Evolutionary conservation across 805 yeast genomes (phyloP), one percentile per base, ranked within the genome.

Genomic region (Lachancea lanzarotensis): DNA sequence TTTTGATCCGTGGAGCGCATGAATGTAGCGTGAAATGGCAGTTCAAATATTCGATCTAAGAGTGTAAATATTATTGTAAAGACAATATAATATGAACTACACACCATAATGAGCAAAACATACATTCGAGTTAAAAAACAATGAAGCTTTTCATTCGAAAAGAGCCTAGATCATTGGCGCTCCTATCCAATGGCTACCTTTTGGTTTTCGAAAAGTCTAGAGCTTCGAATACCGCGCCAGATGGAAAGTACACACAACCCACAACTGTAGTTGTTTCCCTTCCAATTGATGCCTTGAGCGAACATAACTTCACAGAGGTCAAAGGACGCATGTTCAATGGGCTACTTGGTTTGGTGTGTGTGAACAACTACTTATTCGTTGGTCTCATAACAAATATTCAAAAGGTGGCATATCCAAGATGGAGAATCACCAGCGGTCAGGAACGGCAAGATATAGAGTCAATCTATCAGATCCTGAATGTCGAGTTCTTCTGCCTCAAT

Each of bases 91-190:
- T 8, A 38, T 31, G 25, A 46, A 25, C 19, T 19, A 39, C 26
- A 13, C 8, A 22, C 25, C 25, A 22, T 22, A 6, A 22, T 4
- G 25, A 6, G 25, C 25, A 8, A 22, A n/a, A 8, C 8, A 22
- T 22, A 22, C 25, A 22, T 22, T 8, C 4, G 8, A 22, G 25
- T n/a, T n/a, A 22, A 22, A 8, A 22, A 22, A 22, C 19, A 25
- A 84, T 85, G 89, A 74, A 68, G 60, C 72, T 85, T 11, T 79
- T 71, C 61, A 70, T 84, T 43, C 78, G 83, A 45, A 76, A 73
- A 45, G 61, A 70, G 29, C 91, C 93, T 1, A 69, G 96, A 44
- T 75, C 90, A 10, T 69, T 86, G 46, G 82, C 86, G 2, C 68
- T 88, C 2, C 76, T 79, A 2, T 74, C 82, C 17, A 72, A 74